Percentiles rank a stretch among this genome's conserved stretches.
phyloP scores from a whole-genome alignment of 2,329 filamentous ascomycete species.

The Drechslerella coelobrocha region DNA sequence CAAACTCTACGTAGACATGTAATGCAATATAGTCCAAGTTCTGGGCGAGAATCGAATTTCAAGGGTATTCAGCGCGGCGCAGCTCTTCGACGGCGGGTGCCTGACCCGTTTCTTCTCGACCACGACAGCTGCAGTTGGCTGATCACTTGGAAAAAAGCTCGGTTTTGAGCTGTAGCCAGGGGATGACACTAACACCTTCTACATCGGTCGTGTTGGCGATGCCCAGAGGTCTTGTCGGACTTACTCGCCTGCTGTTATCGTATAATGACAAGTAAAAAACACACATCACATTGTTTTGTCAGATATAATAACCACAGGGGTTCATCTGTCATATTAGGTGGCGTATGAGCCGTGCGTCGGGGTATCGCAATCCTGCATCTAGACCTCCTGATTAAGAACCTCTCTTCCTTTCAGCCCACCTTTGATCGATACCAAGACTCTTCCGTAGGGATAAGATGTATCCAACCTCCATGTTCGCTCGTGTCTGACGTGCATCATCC shows the following conservation, averaged over 20 bases:
- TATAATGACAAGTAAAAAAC: constrained; percentile 20
- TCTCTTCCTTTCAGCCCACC: not conserved
- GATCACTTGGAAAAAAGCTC: constrained; percentile 47
- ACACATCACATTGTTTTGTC: not conserved
- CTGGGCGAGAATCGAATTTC: constrained; percentile 42
- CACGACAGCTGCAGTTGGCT: constrained; percentile 16
- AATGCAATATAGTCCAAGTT: constrained; percentile 12
- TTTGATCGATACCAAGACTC: constrained; percentile 4
- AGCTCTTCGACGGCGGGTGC: constrained; percentile 21
- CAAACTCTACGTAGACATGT: constrained; percentile 9
- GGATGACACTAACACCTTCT: constrained; percentile 36
- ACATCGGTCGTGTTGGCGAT: constrained; percentile 32
- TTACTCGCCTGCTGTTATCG: constrained; percentile 41
- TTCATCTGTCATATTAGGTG: not conserved
- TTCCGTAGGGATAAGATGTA: not conserved
- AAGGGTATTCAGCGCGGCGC: constrained; percentile 6
- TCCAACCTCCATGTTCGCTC: constrained; percentile 15
- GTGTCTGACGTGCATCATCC: constrained; percentile 25
- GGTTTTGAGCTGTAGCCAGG: constrained; percentile 17
- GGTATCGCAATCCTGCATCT: not conserved
- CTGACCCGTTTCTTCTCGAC: constrained; percentile 39
- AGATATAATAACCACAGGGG: not conserved
- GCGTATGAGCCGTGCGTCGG: not conserved
- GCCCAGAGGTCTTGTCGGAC: constrained; percentile 49
- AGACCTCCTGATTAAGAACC: not conserved